Base-by-base conservation (phyloP, 2,329 filamentous ascomycete genomes). In the Exserohilum turcica region DNA sequence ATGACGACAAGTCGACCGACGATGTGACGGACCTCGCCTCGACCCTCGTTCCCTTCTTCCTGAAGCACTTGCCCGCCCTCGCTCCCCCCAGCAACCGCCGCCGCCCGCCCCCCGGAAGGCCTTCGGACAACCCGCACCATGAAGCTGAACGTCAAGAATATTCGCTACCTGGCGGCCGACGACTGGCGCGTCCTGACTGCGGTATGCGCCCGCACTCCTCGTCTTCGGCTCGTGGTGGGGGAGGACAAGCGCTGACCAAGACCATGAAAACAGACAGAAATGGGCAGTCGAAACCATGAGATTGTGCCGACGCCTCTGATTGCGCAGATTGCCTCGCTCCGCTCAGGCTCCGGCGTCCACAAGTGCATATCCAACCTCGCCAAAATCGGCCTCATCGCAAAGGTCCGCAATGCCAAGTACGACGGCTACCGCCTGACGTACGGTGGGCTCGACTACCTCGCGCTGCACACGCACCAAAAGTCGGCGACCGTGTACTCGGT, bases 401-500 rank as follows among this genome's bases (percentile, higher is more conserved):
- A 90, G 64, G 86, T 96, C 64, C 96, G 96, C 76, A 96, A 97
- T 75, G 91, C 93, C 59, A 93, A 91, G 75, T 99, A 99, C 77
- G 94, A 99, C 70, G 94, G 94, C 57, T 99, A 99, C 78, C 87
- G 95, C 47, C 83, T 99, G 48, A 96, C 93, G 6, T 99, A 99
- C 73, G 94, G 94, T 66, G 94, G 94, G 2, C 86, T 97, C 42
- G 94, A 99, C 79, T 99, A 99, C 76, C 86, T 99, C n/a, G 91
- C 94, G 13, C 83, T 99, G 48, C 92, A 97, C 77, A 87, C 91
- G 0, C 88, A 97, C 74, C 88, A 92, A 52, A 89, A 90, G 66
- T 82, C 86, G 60, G 88, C 89, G 64, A 84, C 84, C 50, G 84
- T 97, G 35, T 97, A 96, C 82, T 95, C 90, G 63, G 91, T 97